A percentile compares a stretch with the other conserved stretches of the same genome.
Conservation (phyloP, 441 rosid species). For the Daphne laureola region DNA sequence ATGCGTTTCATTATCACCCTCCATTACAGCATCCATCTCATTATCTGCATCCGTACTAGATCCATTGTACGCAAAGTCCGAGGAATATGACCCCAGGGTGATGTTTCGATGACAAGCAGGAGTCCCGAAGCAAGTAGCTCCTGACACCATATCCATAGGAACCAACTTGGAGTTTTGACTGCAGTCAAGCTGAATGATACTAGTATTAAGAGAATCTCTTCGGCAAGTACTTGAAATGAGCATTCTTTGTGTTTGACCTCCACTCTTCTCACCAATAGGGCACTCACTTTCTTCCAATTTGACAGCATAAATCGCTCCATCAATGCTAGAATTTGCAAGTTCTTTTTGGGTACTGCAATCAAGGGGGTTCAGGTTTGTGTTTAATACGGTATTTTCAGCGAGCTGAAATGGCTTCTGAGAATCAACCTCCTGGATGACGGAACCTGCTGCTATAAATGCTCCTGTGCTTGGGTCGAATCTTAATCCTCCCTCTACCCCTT, state of each 20-base stretch:
- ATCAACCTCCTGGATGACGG: conserved; percentile 36
- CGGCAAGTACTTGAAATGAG: conserved; percentile 6
- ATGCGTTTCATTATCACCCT: conserved; percentile 22
- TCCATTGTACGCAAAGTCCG: conserved; percentile 23
- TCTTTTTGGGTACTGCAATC: conserved; percentile 12
- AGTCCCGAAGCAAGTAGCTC: conserved; percentile 22
- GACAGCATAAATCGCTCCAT: conserved; percentile 26
- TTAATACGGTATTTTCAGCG: conserved; percentile 21
- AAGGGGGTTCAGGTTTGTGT: conserved; percentile 19
- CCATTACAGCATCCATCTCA: conserved; percentile 30
- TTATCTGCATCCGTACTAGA: conserved; percentile 30
- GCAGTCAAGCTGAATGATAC: conserved; percentile 16
- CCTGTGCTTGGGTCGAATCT: conserved; percentile 71
- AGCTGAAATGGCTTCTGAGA: conserved; percentile 19
- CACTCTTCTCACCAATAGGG: conserved; percentile 19
- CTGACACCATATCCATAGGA: conserved; percentile 21
- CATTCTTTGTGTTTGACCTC: conserved; percentile 15
- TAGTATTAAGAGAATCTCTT: conserved; percentile 21
- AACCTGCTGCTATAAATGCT: conserved; percentile 56
- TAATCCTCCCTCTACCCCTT: conserved; percentile 81
- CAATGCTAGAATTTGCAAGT: conserved; percentile 15
- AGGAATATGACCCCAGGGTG: conserved; percentile 17
- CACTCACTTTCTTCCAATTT: conserved; percentile 46
- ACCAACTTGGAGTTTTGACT: conserved; percentile 27
- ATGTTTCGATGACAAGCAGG: conserved; percentile 21